These are phyloP conservation scores for Graphilbum sp. DNA, from an alignment of 2,329 filamentous ascomycete genomes.

Conservation along the genomic window DNA sequence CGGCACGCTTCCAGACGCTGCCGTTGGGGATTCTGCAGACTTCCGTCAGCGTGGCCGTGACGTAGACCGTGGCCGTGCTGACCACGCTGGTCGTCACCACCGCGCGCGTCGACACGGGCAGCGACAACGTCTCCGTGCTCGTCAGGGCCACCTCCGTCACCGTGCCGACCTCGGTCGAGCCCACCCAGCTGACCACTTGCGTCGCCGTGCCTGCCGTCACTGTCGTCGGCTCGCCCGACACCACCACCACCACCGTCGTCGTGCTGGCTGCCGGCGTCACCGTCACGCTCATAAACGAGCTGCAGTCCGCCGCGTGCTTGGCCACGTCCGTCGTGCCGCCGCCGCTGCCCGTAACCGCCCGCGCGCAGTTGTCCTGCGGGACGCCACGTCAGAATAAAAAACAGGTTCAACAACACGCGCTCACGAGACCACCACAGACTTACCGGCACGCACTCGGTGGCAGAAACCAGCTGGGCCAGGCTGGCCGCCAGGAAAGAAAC, in stretches of 20 bases:
- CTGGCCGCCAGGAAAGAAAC: neutral
- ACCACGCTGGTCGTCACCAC: neutral
- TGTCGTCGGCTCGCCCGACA: neutral
- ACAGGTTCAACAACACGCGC: too few species aligned
- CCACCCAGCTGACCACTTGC: neutral
- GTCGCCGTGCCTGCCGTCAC: constrained; percentile 1
- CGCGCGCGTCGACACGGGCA: neutral
- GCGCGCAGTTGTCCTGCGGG: constrained; percentile 7
- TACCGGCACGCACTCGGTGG: constrained; percentile 2
- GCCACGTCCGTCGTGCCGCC: neutral
- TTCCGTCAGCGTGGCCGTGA: neutral
- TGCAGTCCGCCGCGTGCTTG: constrained; percentile 6
- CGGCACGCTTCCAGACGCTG: constrained; percentile 24
- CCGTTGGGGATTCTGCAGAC: constrained; percentile 34
- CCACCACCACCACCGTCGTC: neutral
- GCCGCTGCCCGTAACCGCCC: constrained; percentile 6
- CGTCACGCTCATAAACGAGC: constrained; percentile 2
- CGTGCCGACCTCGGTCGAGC: neutral
- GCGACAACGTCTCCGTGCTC: neutral
- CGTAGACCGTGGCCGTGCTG: neutral
- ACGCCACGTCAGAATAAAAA: too few species aligned
- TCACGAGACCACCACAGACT: neutral
- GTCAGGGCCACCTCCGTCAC: neutral
- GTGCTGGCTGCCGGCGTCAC: constrained; percentile 1
- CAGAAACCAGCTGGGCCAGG: constrained; percentile 2